Conservation (phyloP, 2,329 filamentous ascomycete genomes). For the Cercospora berteroae region DNA sequence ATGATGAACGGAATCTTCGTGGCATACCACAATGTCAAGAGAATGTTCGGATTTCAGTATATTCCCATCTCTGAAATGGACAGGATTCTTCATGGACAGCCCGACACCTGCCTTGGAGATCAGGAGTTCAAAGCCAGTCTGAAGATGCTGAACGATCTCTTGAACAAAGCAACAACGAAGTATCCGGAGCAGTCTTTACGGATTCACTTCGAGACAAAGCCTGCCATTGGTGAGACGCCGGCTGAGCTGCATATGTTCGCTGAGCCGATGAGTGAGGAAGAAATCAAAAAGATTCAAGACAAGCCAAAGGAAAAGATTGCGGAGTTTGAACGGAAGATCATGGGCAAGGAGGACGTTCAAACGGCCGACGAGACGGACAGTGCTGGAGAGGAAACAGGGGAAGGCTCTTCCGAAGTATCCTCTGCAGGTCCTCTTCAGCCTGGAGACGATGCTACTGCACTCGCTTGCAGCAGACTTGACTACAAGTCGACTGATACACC, state of each 20-base stretch:
- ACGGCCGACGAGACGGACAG: constrained; percentile 17
- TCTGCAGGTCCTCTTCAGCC: background rate
- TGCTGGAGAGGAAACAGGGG: background rate
- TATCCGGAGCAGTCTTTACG: constrained; percentile 62
- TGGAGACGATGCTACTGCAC: constrained; percentile 9
- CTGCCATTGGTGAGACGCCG: constrained; percentile 38
- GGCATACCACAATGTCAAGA: constrained; percentile 89
- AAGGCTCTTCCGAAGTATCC: background rate
- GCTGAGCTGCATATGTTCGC: constrained; percentile 85
- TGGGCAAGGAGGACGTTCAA: constrained; percentile 29
- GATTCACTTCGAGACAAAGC: constrained; percentile 48
- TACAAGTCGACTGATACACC: constrained; percentile 11
- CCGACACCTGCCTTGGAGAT: constrained; percentile 67
- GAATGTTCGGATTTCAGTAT: constrained; percentile 98
- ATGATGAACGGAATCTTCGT: constrained; percentile 99
- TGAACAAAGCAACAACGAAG: constrained; percentile 70
- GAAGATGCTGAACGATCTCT: constrained; percentile 70
- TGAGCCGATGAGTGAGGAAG: constrained; percentile 72
- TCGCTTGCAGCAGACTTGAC: constrained; percentile 4
- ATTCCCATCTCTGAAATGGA: constrained; percentile 86
- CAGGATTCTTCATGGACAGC: constrained; percentile 76
- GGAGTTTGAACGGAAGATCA: constrained; percentile 60
- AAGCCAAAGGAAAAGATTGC: constrained; percentile 63
- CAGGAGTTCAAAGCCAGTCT: constrained; percentile 83
- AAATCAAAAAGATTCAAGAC: constrained; percentile 72